Conservation (phyloP, 257 asterid species). For the Scutellaria barbata region DNA sequence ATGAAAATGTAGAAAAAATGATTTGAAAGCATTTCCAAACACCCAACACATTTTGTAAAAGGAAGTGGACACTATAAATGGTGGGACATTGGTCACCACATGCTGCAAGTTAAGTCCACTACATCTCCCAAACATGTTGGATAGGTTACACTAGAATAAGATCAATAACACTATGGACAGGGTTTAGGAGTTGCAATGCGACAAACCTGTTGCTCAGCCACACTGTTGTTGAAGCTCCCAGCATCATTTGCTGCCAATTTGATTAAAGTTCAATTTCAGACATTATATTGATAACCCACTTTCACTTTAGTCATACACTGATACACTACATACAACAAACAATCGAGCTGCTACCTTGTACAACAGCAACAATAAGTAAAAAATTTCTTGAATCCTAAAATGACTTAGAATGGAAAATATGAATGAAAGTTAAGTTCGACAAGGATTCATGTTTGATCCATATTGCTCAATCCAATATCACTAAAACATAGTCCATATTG, state of each 20-base stretch:
- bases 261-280: constrained; percentile 35
- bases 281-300: constrained; percentile 25
- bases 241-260: constrained; percentile 82
- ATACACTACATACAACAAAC: constrained; percentile 9
- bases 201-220: constrained; percentile 92
- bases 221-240: constrained; percentile 97
- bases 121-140: neutral
- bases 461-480: constrained; percentile 21
- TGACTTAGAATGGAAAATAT: constrained; percentile 11
- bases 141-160: neutral
- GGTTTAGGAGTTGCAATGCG: constrained; percentile 30
- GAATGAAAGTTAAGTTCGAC: constrained; percentile 8
- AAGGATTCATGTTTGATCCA: constrained; percentile 33
- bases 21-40: constrained; percentile 27
- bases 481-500: constrained; percentile 16
- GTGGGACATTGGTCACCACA: constrained; percentile 16
- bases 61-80: constrained; percentile 9
- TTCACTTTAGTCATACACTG: constrained; percentile 25
- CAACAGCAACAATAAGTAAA: neutral
- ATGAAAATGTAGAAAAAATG: constrained; percentile 6
- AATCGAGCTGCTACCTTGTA: constrained; percentile 1
- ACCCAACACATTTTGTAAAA: constrained; percentile 26
- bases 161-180: constrained; percentile 22
- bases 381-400: constrained; percentile 8
- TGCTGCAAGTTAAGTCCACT: constrained; percentile 3